phyloP scores from a whole-genome alignment of 2,329 filamentous ascomycete species.

The Aureobasidium sp. region DNA sequence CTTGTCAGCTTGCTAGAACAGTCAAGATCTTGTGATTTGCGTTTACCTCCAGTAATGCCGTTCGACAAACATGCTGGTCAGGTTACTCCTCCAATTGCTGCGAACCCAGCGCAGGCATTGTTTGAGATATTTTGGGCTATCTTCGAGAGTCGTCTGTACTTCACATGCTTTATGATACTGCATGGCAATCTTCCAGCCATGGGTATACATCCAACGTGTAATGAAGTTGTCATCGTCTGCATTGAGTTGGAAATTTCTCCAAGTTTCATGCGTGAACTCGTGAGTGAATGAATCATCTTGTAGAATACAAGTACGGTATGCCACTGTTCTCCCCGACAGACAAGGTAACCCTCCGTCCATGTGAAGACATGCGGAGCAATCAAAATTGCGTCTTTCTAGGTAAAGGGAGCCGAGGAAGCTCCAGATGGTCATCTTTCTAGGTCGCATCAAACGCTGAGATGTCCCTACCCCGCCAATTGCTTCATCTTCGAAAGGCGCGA shows the following conservation, averaged over 20 bases:
- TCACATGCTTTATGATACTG: constrained; percentile 89
- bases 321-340: constrained; percentile 88
- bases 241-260: constrained; percentile 81
- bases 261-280: constrained; percentile 85
- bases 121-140: constrained; percentile 79
- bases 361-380: constrained; percentile 91
- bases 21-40: too few relatives aligned
- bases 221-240: constrained; percentile 98
- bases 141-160: constrained; percentile 87
- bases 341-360: constrained; percentile 95
- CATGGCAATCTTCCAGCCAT: constrained; percentile 90
- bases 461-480: constrained; percentile 86
- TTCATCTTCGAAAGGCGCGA: constrained; percentile 82
- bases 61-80: constrained; percentile 80
- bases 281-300: constrained; percentile 78
- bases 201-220: constrained; percentile 87
- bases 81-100: constrained; percentile 96
- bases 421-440: constrained; percentile 60
- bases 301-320: constrained; percentile 83
- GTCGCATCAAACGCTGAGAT: constrained; percentile 75
- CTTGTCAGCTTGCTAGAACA: background rate
- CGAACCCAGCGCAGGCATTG: constrained; percentile 93
- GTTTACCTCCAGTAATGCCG: constrained; percentile 81
- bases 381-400: constrained; percentile 89
- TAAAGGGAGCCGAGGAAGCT: constrained; percentile 90